Conservation (phyloP, 441 rosid genomes). For the Gossypium lobatum region DNA sequence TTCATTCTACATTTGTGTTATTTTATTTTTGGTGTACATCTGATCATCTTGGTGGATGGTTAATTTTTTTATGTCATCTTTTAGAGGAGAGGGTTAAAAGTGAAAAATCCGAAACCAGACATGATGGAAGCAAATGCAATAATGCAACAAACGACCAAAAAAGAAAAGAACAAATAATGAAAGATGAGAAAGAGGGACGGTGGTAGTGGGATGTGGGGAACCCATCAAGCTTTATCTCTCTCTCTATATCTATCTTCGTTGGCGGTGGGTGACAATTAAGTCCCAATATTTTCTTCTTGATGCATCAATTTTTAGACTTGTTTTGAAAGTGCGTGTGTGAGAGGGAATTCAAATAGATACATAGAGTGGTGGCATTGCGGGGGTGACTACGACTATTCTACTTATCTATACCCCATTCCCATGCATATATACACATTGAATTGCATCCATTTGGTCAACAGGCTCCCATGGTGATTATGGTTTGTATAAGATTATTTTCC, state of each 20-base stretch:
- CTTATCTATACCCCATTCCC: slow-evolving; percentile 10
- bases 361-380: slow-evolving; percentile 14
- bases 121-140: slow-evolving; percentile 18
- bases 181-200: neutral
- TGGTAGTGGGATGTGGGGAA: slow-evolving; percentile 17
- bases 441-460: slow-evolving; percentile 17
- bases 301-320: neutral
- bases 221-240: slow-evolving; percentile 16
- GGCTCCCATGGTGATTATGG: slow-evolving; percentile 9
- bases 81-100: slow-evolving; percentile 11
- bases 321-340: slow-evolving; percentile 7
- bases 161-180: neutral
- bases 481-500: slow-evolving; percentile 1
- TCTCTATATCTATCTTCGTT: neutral
- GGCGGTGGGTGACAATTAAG: slow-evolving; percentile 11
- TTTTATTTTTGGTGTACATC: too few relatives aligned
- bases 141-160: slow-evolving; percentile 6
- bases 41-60: neutral
- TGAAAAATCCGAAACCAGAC: neutral
- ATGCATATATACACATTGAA: neutral
- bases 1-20: neutral
- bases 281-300: neutral
- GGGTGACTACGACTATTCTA: slow-evolving; percentile 12
- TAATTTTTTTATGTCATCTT: neutral
- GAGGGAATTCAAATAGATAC: slow-evolving; percentile 14